Conservation (phyloP, 495 filamentous ascomycete genomes). For the Parathielavia appendiculata region DNA sequence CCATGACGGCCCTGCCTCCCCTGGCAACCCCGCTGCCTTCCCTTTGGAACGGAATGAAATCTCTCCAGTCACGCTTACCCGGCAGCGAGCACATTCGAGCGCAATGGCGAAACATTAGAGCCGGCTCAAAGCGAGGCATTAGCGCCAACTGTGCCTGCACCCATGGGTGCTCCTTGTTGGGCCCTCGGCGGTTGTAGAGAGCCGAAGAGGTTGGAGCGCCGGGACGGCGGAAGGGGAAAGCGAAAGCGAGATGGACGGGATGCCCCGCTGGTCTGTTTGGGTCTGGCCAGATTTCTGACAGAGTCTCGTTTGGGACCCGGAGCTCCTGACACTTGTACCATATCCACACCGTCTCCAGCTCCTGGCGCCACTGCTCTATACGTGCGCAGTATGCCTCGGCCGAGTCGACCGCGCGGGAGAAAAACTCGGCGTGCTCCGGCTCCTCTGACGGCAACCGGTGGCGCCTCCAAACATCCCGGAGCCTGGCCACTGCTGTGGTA, state of each 20-base stretch:
- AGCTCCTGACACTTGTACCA: not conserved
- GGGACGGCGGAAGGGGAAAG: too few species aligned
- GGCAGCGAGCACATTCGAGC: too few species aligned
- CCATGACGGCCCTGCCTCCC: too few species aligned
- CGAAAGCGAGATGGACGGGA: not conserved
- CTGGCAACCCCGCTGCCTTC: too few species aligned
- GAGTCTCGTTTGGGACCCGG: not conserved
- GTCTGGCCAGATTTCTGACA: not conserved
- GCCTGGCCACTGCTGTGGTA: too few species aligned
- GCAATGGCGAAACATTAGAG: slow-evolving; percentile 1
- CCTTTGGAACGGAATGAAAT: too few species aligned
- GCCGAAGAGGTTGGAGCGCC: too few species aligned
- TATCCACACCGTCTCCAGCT: not conserved
- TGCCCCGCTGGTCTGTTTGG: not conserved
- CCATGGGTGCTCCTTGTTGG: slow-evolving; percentile 4
- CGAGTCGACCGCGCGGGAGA: not conserved
- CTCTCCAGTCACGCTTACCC: too few species aligned
- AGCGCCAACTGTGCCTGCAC: not conserved
- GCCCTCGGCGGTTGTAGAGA: not conserved
- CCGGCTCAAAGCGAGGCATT: slow-evolving; percentile 4
- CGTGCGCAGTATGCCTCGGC: not conserved
- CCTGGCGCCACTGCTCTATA: not conserved
- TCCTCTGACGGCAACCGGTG: too few species aligned
- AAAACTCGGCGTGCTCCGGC: too few species aligned
- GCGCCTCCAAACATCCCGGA: too few species aligned